A percentile compares a stretch with the other conserved stretches of the same genome.
Evolutionary conservation across 148 eudicot genomes (phyloP).

Genomic region (Cornus kousa): DNA sequence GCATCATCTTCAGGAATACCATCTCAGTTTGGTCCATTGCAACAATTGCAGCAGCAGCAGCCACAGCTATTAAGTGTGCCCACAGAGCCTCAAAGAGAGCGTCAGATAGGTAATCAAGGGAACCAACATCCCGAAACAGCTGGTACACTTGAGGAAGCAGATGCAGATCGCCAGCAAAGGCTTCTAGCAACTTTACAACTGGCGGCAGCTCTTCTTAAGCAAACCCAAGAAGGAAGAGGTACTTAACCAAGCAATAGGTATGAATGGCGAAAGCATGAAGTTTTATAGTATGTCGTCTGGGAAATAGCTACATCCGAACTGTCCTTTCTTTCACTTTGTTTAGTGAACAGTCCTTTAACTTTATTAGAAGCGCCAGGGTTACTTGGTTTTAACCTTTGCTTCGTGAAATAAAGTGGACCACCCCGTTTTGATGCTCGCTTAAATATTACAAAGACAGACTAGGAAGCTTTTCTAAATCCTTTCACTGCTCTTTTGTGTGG

Average conservation of each 20-base stretch:
- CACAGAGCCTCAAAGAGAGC: constrained; percentile 25
- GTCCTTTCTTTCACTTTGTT: too few species aligned
- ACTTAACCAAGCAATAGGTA: constrained; percentile 14
- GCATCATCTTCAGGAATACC: constrained; percentile 28
- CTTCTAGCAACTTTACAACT: constrained; percentile 72
- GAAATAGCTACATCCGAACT: too few species aligned
- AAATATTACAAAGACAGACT: not conserved
- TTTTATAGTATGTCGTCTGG: not conserved
- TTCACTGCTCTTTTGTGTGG: not conserved
- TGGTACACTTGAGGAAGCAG: constrained; percentile 42
- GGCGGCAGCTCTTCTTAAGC: constrained; percentile 86
- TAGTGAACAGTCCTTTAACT: too few species aligned
- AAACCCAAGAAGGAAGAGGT: constrained; percentile 74
- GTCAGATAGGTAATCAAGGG: constrained; percentile 14
- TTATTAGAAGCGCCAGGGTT: not conserved
- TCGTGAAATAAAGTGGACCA: too few species aligned
- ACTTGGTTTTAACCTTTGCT: not conserved
- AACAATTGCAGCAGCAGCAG: constrained; percentile 23
- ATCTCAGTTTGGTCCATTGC: constrained; percentile 41
- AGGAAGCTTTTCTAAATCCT: not conserved
- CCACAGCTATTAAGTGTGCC: constrained; percentile 17
- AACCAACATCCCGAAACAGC: constrained; percentile 31
- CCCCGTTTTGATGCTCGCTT: not conserved
- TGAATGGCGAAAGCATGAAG: not conserved
- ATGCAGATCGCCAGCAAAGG: constrained; percentile 67